These are phyloP conservation scores for Metschnikowia bowlesiae DNA, from an alignment of 805 yeast genomes.

Conservation along the genomic window DNA sequence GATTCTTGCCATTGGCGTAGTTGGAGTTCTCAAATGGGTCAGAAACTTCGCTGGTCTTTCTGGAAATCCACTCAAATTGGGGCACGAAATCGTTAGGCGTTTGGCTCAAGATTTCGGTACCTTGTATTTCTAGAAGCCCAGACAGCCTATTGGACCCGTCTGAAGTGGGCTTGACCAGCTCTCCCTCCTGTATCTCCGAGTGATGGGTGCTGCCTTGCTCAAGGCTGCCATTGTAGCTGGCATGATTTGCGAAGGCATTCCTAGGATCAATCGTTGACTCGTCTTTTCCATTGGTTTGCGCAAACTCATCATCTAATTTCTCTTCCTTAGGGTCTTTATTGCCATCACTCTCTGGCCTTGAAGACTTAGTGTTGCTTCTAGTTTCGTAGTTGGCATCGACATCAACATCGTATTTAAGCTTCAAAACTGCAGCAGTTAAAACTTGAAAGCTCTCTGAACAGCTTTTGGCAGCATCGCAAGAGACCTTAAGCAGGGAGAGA, in stretches of 20 bases:
- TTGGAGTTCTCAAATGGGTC: neutral
- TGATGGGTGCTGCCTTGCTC: neutral
- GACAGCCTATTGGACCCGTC: neutral
- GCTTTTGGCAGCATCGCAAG: slow-evolving; percentile 73
- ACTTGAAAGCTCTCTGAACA: slow-evolving; percentile 72
- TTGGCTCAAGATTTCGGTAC: neutral
- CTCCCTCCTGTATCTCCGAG: neutral
- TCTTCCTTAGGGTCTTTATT: neutral
- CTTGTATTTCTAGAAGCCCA: neutral
- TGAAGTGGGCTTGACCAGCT: neutral
- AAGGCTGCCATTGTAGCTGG: neutral
- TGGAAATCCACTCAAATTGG: slow-evolving; percentile 5
- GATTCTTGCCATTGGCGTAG: slow-evolving; percentile 12
- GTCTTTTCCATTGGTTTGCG: neutral
- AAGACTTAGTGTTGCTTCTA: neutral
- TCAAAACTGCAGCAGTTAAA: slow-evolving; percentile 64
- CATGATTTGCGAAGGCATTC: neutral
- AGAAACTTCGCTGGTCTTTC: slow-evolving; percentile 4
- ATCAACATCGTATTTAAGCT: slow-evolving; percentile 45
- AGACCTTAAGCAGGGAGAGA: slow-evolving; percentile 55
- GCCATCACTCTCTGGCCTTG: neutral
- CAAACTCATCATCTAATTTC: neutral
- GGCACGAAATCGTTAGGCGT: slow-evolving; percentile 1
- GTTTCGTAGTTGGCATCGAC: slow-evolving; percentile 12
- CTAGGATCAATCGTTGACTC: slow-evolving; percentile 1